A percentile compares a stretch with the other conserved stretches of the same genome.
Evolutionary conservation across 148 eudicot species (phyloP).

Genomic region (Tetragonia tetragonoides): DNA sequence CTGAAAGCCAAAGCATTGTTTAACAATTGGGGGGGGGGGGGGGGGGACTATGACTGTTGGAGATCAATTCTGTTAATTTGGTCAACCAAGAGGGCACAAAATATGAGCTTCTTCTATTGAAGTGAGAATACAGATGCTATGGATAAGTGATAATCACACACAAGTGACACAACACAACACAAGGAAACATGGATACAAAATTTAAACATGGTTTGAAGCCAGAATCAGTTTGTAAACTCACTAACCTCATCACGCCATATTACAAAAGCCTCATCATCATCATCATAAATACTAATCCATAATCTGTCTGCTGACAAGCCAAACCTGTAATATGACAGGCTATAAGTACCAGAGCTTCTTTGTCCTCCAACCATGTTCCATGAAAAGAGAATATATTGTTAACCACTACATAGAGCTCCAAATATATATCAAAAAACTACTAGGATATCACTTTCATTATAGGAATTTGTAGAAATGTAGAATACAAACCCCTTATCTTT

Average conservation of each 20-base stretch:
- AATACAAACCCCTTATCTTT: background rate
- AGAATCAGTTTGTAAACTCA: background rate
- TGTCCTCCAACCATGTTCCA: background rate
- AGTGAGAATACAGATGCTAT: background rate
- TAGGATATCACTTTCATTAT: no score
- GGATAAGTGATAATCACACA: no score
- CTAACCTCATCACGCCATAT: slow-evolving; percentile 90
- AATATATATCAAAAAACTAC: background rate
- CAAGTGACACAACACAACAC: no score
- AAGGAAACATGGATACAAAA: background rate
- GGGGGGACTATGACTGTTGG: no score
- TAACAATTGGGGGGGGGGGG: no score
- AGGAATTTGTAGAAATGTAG: background rate
- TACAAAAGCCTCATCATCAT: slow-evolving; percentile 83
- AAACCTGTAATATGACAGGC: slow-evolving; percentile 45
- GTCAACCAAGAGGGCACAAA: background rate
- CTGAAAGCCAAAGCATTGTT: no score
- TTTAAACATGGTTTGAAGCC: background rate
- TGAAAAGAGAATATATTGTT: background rate
- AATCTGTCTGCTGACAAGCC: slow-evolving; percentile 69
- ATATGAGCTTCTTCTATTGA: background rate
- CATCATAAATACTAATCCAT: slow-evolving; percentile 91
- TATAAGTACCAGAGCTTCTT: background rate
- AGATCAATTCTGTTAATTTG: no score
- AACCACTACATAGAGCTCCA: background rate